Evolutionary conservation across 208 protist genomes (phyloP).

Genomic region (Acanthamoeba lenticulata): DNA sequence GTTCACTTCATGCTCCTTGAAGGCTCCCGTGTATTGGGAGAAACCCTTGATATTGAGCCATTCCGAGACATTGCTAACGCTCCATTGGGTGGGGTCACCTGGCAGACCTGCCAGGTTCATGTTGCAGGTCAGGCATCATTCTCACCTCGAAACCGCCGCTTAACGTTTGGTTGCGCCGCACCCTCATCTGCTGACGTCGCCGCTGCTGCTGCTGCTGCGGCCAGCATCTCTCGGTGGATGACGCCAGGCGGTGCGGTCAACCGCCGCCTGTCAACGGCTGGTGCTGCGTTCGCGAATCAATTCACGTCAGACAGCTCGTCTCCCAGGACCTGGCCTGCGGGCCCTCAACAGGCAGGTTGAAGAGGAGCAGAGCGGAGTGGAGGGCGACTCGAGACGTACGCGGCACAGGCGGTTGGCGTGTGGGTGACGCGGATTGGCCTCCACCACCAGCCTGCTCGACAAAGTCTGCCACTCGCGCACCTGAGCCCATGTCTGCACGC

Average conservation of each 20-base stretch:
- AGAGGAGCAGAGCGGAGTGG: not conserved
- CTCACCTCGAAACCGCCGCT: too few relatives aligned
- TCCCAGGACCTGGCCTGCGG: too few relatives aligned
- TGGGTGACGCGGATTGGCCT: too few relatives aligned
- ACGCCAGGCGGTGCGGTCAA: not conserved
- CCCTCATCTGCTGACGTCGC: not conserved
- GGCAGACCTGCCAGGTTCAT: not conserved
- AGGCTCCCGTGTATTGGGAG: not conserved
- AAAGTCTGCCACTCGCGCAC: too few relatives aligned
- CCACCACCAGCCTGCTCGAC: too few relatives aligned
- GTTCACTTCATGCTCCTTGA: not conserved
- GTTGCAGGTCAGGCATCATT: too few relatives aligned
- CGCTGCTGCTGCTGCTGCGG: not conserved
- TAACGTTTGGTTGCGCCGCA: too few relatives aligned
- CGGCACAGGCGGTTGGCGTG: not conserved
- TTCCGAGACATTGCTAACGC: not conserved
- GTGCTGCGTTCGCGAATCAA: not conserved
- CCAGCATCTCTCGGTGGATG: not conserved
- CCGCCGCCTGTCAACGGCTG: not conserved
- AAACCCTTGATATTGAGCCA: constrained; percentile 34
- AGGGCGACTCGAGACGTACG: not conserved
- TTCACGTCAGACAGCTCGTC: not conserved
- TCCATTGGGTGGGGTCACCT: not conserved
- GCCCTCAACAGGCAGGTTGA: not conserved
- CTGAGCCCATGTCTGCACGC: too few relatives aligned